phyloP scores from a whole-genome alignment of 306 rosid genomes.

The Rosa persica region DNA sequence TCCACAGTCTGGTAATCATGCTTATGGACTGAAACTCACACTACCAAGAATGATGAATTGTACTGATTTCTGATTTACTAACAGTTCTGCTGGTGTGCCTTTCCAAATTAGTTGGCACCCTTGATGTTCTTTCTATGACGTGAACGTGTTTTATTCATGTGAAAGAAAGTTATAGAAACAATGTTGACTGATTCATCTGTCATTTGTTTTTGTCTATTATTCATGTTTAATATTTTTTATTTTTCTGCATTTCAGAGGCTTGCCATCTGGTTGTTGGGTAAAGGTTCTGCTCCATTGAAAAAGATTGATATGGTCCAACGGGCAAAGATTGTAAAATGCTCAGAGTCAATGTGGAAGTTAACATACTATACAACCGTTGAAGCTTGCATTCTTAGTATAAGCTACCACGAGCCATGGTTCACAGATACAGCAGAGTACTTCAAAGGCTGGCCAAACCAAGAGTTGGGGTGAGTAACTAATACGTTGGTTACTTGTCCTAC shows the following conservation, averaged over 20 bases:
- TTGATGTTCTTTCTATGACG: background rate
- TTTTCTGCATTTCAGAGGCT: slow-evolving; percentile 49
- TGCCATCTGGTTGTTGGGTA: slow-evolving; percentile 58
- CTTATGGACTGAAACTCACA: background rate
- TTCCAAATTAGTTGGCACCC: background rate
- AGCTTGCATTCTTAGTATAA: slow-evolving; percentile 57
- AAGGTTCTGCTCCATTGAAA: slow-evolving; percentile 48
- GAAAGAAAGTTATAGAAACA: background rate
- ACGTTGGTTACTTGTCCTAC: slow-evolving; percentile 5
- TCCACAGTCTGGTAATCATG: background rate
- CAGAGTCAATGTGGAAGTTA: slow-evolving; percentile 96
- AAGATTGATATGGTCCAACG: slow-evolving; percentile 56
- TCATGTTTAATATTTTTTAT: background rate
- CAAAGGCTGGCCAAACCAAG: slow-evolving; percentile 90
- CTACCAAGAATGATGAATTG: background rate
- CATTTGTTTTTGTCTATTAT: background rate
- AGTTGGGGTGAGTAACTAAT: slow-evolving; percentile 64
- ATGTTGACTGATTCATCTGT: background rate
- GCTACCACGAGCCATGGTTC: slow-evolving; percentile 77
- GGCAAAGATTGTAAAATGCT: slow-evolving; percentile 75
- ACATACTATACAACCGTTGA: slow-evolving; percentile 76
- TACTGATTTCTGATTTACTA: background rate
- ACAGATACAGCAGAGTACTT: slow-evolving; percentile 60
- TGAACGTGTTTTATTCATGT: background rate
- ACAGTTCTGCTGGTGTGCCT: background rate